Base-by-base conservation (phyloP, 768 basidiomycete genomes). In the Trametes cingulata region DNA sequence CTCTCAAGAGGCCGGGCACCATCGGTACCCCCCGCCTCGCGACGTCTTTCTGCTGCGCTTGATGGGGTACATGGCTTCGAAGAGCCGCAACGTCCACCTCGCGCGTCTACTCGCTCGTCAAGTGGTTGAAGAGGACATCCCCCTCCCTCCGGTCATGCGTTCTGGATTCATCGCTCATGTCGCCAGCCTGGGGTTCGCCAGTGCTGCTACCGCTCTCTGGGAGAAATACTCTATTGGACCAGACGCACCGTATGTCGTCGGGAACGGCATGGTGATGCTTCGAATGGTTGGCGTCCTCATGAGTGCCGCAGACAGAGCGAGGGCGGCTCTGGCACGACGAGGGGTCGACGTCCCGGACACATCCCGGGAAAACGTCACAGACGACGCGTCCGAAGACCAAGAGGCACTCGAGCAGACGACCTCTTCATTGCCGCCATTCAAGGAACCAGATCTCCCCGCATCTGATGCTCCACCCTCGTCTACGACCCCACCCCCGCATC, bases 131-230 rank as follows among this genome's bases (percentile, higher is more conserved):
- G 54, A 72, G 14, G 67, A 74, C 43, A 71, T 80, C 12, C 67
- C 70, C 2, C 68, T 90, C 43, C 78, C 80, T 2, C 63, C 75
- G 3, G 67, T 76, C 35, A 73, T 73, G 60, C 81, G 85, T n/a
- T 77, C 80, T 3, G 68, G 67, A 6, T 80, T 89, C 61, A 80
- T 90, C 57, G 65, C 76, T 0, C 61, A 77, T 17, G 62, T 73
- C 7, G 86, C 85, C 0, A 64, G 69, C 24, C 68, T 72, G 22
- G 85, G 86, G 8, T 80, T 83, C 46, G 77, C 78, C 4, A 69
- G 62, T 6, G 68, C 78, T 15, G 82, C 86, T 20, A 77, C 85
- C 19, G 64, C 68, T 8, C 76, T 90, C 17, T 90, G 86, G 85
- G 80, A 82, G 63, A 76, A 78, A 61, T 85, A 82, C 67, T 72